Base-by-base conservation (phyloP, 2,329 filamentous ascomycete species). In the Neopestalotiopsis clavispora region DNA sequence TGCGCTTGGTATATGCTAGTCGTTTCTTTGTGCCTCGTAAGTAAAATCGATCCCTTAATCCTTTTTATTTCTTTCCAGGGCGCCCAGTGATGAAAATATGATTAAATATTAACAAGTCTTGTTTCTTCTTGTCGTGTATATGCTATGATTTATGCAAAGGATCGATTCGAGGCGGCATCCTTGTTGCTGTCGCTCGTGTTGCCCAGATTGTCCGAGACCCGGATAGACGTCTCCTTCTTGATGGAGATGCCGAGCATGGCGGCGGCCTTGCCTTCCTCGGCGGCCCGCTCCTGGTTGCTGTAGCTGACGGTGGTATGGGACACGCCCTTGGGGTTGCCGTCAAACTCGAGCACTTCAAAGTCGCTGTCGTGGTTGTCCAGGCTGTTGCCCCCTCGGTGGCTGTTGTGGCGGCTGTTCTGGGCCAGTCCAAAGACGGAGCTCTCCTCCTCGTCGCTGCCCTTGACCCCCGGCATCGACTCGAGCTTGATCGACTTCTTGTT, bases 401-500 rank as follows among this genome's bases (percentile, higher is more conserved):
- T 56, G 13, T n/a, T n/a, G 49, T 56, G 45, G 45, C n/a, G n/a
- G 45, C 45, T 56, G 13, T n/a, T n/a, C 9, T 56, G 10, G n/a
- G 57, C 57, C 13, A 59, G 57, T 12, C 30, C 30, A 23, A 30
- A 59, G 2, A 30, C 30, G 10, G 57, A 59, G 30, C 28, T 59
- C 5, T 30, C 28, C 5, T 30, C 28, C 28, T 59, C 57, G 28
- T 59, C 57, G n/a, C 57, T 13, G 7, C 57, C 30, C 57, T 34
- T 59, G 28, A 30, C 30, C 12, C 30, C 30, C 30, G 57, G 57
- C 17, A 59, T 34, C 57, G 57, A 52, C 6, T 52, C 45, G 45
- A 67, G 38, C 65, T 67, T 67, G 65, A 60, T 67, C 52, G 65
- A 60, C 52, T 56, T 60, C n/a, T 52, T 23, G n/a, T 7, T 7